These are phyloP conservation scores for Ceratocystis diversiconidia DNA, from an alignment of 2,329 filamentous ascomycete genomes.

Conservation along the genomic window DNA sequence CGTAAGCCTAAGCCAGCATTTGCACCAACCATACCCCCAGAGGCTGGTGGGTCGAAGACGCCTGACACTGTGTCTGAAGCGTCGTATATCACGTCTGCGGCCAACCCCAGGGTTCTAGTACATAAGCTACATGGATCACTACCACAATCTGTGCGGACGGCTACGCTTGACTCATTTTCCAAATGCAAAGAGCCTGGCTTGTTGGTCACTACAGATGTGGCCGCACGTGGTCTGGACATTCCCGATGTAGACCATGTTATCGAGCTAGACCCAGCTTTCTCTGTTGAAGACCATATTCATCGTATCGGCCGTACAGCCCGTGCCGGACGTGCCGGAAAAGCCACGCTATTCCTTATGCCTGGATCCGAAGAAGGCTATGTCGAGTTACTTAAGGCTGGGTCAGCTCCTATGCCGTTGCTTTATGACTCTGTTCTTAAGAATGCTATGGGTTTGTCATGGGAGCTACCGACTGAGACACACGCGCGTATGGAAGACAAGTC, in stretches of 20 bases:
- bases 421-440: constrained; percentile 48
- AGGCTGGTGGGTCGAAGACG: constrained; percentile 20
- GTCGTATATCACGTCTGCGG: constrained; percentile 57
- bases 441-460: constrained; percentile 46
- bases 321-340: constrained; percentile 75
- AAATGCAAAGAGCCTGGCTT: constrained; percentile 61
- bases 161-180: constrained; percentile 70
- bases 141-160: constrained; percentile 71
- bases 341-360: constrained; percentile 77
- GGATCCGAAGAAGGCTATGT: constrained; percentile 89
- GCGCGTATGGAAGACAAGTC: constrained; percentile 30
- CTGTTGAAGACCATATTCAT: constrained; percentile 84
- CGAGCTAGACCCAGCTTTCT: constrained; percentile 93
- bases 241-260: constrained; percentile 90
- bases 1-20: constrained; percentile 18
- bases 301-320: constrained; percentile 88
- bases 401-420: constrained; percentile 35
- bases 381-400: constrained; percentile 44
- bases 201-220: constrained; percentile 87
- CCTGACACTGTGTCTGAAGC: constrained; percentile 53
- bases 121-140: constrained; percentile 88
- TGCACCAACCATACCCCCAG: constrained; percentile 16
- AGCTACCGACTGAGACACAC: constrained; percentile 58
- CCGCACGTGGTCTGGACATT: constrained; percentile 86
- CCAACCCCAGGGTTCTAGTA: constrained; percentile 59